Base-by-base conservation (phyloP, 768 basidiomycete species). In the Pholiota microspora region DNA sequence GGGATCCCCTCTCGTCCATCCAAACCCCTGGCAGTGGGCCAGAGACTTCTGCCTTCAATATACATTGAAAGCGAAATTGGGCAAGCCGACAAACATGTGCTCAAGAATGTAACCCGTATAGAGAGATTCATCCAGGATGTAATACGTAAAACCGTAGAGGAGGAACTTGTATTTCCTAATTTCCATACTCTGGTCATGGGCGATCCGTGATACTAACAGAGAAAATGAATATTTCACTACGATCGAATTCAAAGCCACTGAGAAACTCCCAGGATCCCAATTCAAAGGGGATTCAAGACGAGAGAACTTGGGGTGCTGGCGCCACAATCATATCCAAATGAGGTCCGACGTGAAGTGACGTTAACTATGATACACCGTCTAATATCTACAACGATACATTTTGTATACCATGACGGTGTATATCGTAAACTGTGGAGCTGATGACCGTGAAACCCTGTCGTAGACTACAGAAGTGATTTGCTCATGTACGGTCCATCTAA, bases 401-500 rank as follows among this genome's bases (percentile, higher is more conserved):
- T 28, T n/a, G 16, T 29, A 45, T 23, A 16, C 42, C 38, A 38
- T 25, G 18, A 42, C 23, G 23, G 9, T 21, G 23, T 42, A 38
- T 12, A 16, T 42, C 40, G 40, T 21, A 42, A 42, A 21, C 18
- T 21, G 8, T 42, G 7, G 21, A 16, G 5, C 40, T 18, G 46
- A 29, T 25, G 15, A 23, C 27, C 34, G 45, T 50, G 49, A 42
- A 57, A 47, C 40, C 27, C 7, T 10, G 16, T 18, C 36, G 25
- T 42, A 15, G 36, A 56, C 57, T 49, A 63, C 35, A 60, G 34
- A 66, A 91, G 67, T 27, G 78, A 78, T 72, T 97, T 97, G 77
- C 89, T 92, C 96, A 99, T 99, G 71, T 98, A 99, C 16, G 94
- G 94, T 0, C 96, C 96, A 64, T 98, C 95, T 53, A 98, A 75